These are phyloP conservation scores for Chlorociboria aeruginascens DNA, from an alignment of 495 filamentous ascomycete genomes.

Conservation along the genomic window DNA sequence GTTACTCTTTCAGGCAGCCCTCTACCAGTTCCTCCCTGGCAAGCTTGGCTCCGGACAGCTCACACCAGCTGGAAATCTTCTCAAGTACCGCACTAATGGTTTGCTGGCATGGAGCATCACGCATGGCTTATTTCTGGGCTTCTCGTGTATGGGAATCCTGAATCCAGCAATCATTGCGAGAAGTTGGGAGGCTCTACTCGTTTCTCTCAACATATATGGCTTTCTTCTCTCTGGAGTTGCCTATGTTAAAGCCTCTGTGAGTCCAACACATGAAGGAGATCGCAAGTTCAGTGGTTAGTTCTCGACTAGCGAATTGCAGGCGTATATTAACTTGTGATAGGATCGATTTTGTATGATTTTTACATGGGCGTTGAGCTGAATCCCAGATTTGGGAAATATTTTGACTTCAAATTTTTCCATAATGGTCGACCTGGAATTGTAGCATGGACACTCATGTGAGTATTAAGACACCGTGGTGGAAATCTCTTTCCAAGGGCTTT, in stretches of 20 bases:
- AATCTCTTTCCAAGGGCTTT: not conserved
- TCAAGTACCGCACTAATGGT: conserved; percentile 24
- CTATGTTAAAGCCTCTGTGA: conserved; percentile 28
- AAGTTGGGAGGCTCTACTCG: conserved; percentile 29
- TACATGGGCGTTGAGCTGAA: conserved; percentile 38
- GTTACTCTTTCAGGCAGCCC: conserved; percentile 8
- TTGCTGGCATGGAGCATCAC: conserved; percentile 30
- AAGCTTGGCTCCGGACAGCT: conserved; percentile 12
- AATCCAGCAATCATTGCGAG: conserved; percentile 31
- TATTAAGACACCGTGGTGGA: conserved; percentile 9
- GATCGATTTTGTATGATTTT: conserved; percentile 31
- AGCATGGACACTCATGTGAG: conserved; percentile 23
- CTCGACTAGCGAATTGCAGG: not conserved
- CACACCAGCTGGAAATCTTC: conserved; percentile 14
- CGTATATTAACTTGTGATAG: conserved; percentile 13
- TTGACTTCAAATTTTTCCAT: conserved; percentile 39
- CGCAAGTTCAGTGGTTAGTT: conserved; percentile 31
- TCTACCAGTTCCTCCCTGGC: conserved; percentile 13
- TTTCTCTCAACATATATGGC: conserved; percentile 29
- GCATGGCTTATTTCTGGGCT: conserved; percentile 20
- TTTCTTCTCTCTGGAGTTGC: conserved; percentile 25
- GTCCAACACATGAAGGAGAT: conserved; percentile 29
- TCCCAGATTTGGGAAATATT: conserved; percentile 32
- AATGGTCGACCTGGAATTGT: conserved; percentile 33
- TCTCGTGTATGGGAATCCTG: conserved; percentile 18